Evolutionary conservation across 441 rosid species (phyloP).

Genomic region (Euphorbia celastroides): DNA sequence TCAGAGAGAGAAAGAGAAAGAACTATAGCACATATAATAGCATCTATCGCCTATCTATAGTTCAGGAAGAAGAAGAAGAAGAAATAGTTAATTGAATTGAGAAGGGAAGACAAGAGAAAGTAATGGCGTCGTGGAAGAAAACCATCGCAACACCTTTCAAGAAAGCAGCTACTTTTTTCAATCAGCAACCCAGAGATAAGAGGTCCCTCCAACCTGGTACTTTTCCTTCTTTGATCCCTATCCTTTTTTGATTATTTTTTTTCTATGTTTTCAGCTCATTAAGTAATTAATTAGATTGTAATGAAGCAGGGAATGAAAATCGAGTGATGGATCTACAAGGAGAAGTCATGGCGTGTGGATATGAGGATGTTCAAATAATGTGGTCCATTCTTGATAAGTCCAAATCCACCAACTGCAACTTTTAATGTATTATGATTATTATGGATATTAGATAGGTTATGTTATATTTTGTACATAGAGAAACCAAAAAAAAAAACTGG

Average conservation of each 20-base stretch:
- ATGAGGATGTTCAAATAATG: conserved; percentile 91
- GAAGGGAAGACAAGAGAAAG: too few species aligned
- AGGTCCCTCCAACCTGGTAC: conserved; percentile 31
- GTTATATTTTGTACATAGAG: neutral
- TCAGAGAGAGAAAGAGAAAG: too few species aligned
- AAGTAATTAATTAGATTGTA: neutral
- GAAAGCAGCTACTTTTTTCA: conserved; percentile 79
- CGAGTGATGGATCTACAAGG: conserved; percentile 67
- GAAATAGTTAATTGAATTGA: neutral
- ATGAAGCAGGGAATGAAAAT: conserved; percentile 38
- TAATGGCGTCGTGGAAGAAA: conserved; percentile 86
- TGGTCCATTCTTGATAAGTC: conserved; percentile 96
- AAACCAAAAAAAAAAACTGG: neutral
- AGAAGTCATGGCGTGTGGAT: conserved; percentile 89
- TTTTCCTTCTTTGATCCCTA: neutral
- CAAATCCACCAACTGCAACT: conserved; percentile 44
- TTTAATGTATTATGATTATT: conserved; percentile 3
- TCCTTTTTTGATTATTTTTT: too few species aligned
- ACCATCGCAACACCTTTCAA: conserved; percentile 68
- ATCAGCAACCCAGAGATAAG: conserved; percentile 40
- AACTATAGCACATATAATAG: too few species aligned
- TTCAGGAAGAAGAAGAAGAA: neutral
- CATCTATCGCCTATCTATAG: neutral
- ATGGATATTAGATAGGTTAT: neutral
- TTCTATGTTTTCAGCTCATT: too few species aligned